Percentiles rank a stretch among this genome's conserved stretches.
phyloP scores from a whole-genome alignment of 164 flowering plant genomes.

The Nymphaea colorata region DNA sequence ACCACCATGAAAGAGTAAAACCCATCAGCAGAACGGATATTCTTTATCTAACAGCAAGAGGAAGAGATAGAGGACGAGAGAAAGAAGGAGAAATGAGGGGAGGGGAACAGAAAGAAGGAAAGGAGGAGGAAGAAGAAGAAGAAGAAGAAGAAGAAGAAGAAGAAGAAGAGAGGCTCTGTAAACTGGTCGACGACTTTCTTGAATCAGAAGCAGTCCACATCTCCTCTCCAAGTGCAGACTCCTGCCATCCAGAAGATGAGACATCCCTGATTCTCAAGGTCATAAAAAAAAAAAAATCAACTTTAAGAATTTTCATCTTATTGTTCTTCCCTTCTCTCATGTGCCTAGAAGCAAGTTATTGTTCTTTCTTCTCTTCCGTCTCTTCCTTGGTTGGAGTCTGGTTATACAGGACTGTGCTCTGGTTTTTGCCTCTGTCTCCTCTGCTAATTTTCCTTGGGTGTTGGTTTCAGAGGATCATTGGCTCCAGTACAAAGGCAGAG shows the following conservation, averaged over 20 bases:
- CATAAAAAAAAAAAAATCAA: not conserved
- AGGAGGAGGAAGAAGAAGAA: conserved; percentile 38
- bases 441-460: not conserved
- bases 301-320: not conserved
- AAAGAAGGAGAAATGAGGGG: not conserved
- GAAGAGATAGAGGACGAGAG: not conserved
- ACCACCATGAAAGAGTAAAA: not conserved
- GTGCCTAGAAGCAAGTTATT: not conserved
- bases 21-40: not conserved
- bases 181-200: conserved; percentile 53
- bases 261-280: not conserved
- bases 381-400: not conserved
- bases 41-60: not conserved
- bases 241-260: not conserved
- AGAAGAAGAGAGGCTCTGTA: conserved; percentile 39
- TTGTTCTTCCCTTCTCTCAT: not conserved
- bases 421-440: not conserved
- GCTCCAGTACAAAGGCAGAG: conserved; percentile 19
- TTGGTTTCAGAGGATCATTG: conserved; percentile 27
- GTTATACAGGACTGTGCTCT: not conserved
- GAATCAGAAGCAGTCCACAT: conserved; percentile 30
- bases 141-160: conserved; percentile 22
- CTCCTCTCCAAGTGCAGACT: conserved; percentile 9
- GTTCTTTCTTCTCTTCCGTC: not conserved
- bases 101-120: conserved; percentile 11